Evolutionary conservation across 75 land plant genomes (phyloP).

Genomic region (Cunninghamia lanceolata): DNA sequence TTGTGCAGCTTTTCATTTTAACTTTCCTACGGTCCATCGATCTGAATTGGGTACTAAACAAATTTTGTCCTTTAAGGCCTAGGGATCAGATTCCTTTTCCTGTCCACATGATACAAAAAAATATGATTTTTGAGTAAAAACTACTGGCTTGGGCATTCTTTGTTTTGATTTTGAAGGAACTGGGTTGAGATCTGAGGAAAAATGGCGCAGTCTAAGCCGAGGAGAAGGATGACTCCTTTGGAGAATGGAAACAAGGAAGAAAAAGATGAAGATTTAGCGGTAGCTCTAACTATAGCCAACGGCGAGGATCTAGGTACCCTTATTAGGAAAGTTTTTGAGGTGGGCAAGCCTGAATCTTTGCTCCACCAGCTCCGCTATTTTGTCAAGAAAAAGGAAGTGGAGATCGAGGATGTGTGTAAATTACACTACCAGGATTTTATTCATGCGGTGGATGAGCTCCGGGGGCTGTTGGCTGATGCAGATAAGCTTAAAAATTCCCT

Average conservation of each 20-base stretch:
- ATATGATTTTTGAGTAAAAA: not conserved
- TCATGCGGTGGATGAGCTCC: constrained; percentile 90
- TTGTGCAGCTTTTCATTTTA: not conserved
- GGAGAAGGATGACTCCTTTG: constrained; percentile 41
- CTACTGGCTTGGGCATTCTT: not conserved
- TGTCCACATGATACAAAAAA: not conserved
- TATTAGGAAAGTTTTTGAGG: constrained; percentile 79
- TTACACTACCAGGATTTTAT: constrained; percentile 97
- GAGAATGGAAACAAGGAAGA: constrained; percentile 33
- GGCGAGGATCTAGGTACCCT: constrained; percentile 86
- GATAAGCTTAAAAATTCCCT: constrained; percentile 87
- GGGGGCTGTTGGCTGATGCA: constrained; percentile 82
- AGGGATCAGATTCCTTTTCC: not conserved
- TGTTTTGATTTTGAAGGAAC: not conserved
- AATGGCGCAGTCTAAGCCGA: constrained; percentile 13
- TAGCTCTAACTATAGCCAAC: constrained; percentile 83
- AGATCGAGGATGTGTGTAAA: constrained; percentile 93
- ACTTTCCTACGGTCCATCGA: not conserved
- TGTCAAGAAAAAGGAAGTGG: constrained; percentile 79
- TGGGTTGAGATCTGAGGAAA: not conserved
- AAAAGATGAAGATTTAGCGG: constrained; percentile 57
- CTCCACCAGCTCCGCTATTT: constrained; percentile 81
- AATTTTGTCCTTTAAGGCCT: not conserved
- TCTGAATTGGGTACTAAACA: not conserved
- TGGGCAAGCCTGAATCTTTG: constrained; percentile 84